Evolutionary conservation across 78 protist species (phyloP).

Genomic region (Guillardia theta): DNA sequence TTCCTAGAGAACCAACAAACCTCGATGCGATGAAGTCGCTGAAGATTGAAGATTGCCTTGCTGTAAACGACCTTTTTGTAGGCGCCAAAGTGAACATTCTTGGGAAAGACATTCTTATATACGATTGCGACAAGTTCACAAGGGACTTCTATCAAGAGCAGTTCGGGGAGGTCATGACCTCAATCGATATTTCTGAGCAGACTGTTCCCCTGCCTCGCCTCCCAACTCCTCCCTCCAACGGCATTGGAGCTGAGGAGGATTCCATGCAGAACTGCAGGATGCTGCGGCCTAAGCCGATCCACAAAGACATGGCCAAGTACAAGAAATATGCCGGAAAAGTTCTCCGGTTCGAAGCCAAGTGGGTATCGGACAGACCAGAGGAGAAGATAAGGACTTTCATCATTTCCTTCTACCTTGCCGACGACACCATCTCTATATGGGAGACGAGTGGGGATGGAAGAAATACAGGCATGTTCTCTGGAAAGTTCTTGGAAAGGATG

Average conservation of each 20-base stretch:
- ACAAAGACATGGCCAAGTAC: constrained; percentile 53
- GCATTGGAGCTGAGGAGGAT: constrained; percentile 75
- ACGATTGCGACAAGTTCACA: constrained; percentile 54
- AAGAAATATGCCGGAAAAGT: constrained; percentile 43
- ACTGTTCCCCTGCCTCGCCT: not conserved
- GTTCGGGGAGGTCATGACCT: not conserved
- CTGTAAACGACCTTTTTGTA: not conserved
- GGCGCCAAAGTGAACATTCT: constrained; percentile 27
- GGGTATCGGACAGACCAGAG: constrained; percentile 8
- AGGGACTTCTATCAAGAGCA: not conserved
- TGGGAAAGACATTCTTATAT: not conserved
- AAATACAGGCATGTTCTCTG: constrained; percentile 70
- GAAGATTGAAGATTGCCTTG: not conserved
- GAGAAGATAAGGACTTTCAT: constrained; percentile 62
- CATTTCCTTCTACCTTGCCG: constrained; percentile 58
- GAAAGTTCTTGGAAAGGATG: constrained; percentile 67
- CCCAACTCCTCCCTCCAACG: constrained; percentile 54
- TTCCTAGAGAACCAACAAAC: not conserved
- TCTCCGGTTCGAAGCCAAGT: constrained; percentile 49
- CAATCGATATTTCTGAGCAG: not conserved
- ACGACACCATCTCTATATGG: constrained; percentile 64
- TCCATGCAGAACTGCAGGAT: constrained; percentile 40
- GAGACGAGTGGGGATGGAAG: constrained; percentile 55
- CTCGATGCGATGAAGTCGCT: not conserved
- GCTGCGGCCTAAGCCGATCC: constrained; percentile 66